A percentile compares a stretch with the other conserved stretches of the same genome.
Evolutionary conservation across 495 filamentous ascomycete genomes (phyloP).

Genomic region (Penicillium pulvis): DNA sequence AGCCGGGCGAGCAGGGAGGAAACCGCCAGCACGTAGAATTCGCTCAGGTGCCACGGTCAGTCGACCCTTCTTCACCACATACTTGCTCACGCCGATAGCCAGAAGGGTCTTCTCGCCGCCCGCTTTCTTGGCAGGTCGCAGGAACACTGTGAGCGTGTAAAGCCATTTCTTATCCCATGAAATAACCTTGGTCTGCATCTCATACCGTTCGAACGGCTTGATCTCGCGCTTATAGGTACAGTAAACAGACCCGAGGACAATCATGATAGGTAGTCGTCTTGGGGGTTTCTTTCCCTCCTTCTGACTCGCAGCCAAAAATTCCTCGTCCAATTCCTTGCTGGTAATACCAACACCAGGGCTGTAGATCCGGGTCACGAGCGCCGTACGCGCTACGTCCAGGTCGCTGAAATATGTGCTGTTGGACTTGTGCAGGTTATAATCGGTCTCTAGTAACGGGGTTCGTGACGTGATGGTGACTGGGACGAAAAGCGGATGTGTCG

Average conservation of each 20-base stretch:
- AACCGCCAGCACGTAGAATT: slow-evolving; percentile 64
- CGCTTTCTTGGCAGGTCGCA: slow-evolving; percentile 49
- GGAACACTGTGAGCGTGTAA: slow-evolving; percentile 72
- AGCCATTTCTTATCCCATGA: slow-evolving; percentile 87
- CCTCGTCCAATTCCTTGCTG: slow-evolving; percentile 48
- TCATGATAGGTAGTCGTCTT: slow-evolving; percentile 42
- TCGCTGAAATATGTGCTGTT: slow-evolving; percentile 79
- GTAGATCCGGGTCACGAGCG: slow-evolving; percentile 61
- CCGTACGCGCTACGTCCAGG: slow-evolving; percentile 67
- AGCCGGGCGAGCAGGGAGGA: slow-evolving; percentile 53
- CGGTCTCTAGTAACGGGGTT: slow-evolving; percentile 58
- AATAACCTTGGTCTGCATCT: slow-evolving; percentile 67
- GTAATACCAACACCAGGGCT: slow-evolving; percentile 56
- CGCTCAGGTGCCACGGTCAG: slow-evolving; percentile 83
- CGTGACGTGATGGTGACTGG: slow-evolving; percentile 55
- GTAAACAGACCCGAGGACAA: slow-evolving; percentile 66
- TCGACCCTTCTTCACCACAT: slow-evolving; percentile 86
- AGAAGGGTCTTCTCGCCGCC: slow-evolving; percentile 60
- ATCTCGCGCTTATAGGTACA: slow-evolving; percentile 71
- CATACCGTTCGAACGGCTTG: slow-evolving; percentile 63
- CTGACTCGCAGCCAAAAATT: slow-evolving; percentile 35
- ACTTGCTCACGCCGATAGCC: slow-evolving; percentile 79
- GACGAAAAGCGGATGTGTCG: slow-evolving; percentile 56
- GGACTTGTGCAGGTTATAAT: slow-evolving; percentile 72
- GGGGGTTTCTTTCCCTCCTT: slow-evolving; percentile 47